Base-by-base conservation (phyloP, 2,329 filamentous ascomycete genomes). In the Pseudocercospora macadamiae region DNA sequence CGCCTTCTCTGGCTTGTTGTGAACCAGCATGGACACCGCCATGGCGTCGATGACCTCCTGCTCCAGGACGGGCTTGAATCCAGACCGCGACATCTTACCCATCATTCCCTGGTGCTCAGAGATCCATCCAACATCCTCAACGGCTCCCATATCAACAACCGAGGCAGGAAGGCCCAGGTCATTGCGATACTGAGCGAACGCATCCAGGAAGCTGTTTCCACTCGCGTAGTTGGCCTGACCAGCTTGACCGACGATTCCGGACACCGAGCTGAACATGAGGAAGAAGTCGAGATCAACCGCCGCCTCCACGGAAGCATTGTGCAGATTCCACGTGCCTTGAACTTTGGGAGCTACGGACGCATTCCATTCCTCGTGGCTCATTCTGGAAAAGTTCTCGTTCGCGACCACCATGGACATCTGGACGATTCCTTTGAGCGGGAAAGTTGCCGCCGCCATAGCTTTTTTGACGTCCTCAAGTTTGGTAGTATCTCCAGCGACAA, bases 191-290 rank as follows among this genome's bases (percentile, higher is more conserved):
- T 54, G 47, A 1, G 64, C 64, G 48, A 75, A 61, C 2, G 65
- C 55, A 42, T 71, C 66, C 14, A 68, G 60, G 61, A 65, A 72
- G 32, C 62, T 55, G 45, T 69, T 86, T 1, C 81, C 82, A 0
- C 83, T 82, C 2, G 82, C 79, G 60, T 86, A 86, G 68, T 84
- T 54, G 16, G 82, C 78, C 58, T 86, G 84, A 0, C 82, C 82
- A 2, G 80, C 78, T 61, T 80, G 83, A 21, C 83, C 84, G 44
- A 85, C 81, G 9, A 85, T 72, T 25, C 82, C 82, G 0, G 80
- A 77, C 1, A 82, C 77, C 32, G 80, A 83, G 21, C 82, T 55
- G 39, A 51, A 60, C 21, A 54, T 51, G 47, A 32, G 10, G 54
- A 57, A 60, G 57, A 56, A 54, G 47, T 54, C 44, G 18, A 59